These are phyloP conservation scores for Nemania sp. DNA, from an alignment of 2,329 filamentous ascomycete species.

Conservation along the genomic window DNA sequence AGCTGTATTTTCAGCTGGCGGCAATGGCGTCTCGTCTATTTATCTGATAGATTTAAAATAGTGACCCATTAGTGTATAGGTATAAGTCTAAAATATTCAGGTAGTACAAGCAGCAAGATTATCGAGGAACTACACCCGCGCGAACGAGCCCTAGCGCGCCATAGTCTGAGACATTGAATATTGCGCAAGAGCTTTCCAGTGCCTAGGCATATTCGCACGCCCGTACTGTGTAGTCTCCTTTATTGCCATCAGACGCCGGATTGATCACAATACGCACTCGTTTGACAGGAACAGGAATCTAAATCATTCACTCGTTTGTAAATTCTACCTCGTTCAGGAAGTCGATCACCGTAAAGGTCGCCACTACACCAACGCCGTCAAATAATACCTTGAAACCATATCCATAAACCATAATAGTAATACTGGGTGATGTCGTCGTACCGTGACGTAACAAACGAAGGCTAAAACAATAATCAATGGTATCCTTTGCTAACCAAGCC, in stretches of 20 bases:
- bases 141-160: background rate
- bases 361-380: slow-evolving; percentile 3
- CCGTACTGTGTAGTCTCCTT: background rate
- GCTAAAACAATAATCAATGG: slow-evolving; percentile 13
- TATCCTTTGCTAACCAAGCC: slow-evolving; percentile 13
- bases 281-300: slow-evolving; percentile 7
- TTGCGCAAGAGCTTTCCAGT: background rate
- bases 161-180: background rate
- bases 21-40: background rate
- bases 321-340: background rate
- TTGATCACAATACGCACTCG: background rate
- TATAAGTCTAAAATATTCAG: background rate
- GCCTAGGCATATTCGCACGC: background rate
- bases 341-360: background rate
- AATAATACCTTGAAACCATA: slow-evolving; percentile 5
- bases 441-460: background rate
- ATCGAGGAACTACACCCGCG: background rate
- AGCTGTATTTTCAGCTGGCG: background rate
- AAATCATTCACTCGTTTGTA: background rate
- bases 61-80: background rate
- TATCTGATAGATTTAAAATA: background rate
- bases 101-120: background rate
- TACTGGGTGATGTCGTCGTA: background rate
- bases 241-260: background rate
- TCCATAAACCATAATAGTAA: slow-evolving; percentile 13